Evolutionary conservation across 345 rosid species (phyloP), one percentile per base, ranked within the genome.

Genomic region (Citrus mangshanensis): DNA sequence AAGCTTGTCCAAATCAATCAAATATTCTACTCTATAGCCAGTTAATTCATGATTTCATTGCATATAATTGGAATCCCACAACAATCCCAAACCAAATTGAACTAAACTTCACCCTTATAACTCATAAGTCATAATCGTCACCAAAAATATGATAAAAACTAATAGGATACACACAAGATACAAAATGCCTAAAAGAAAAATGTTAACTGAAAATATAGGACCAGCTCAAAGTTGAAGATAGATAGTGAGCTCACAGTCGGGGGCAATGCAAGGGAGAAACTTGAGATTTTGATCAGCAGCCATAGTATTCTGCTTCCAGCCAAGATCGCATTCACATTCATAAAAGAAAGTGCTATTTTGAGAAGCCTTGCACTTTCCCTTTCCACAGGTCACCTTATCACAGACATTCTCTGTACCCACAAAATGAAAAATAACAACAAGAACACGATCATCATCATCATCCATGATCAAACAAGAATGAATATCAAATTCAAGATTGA

Each of bases 221-320:
- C 42, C 13, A 35, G 10, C 18, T 35, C 2, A 34, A 4, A 27
- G 16, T 19, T 61, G 37, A 63, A 76, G 70, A 77, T 73, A 73
- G 60, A 81, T 66, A 83, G 79, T 32, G 79, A 78, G 24, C 77
- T 84, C 79, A 95, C 98, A 95, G 80, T 93, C 89, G 64, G 98
- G 98, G 37, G 84, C 70, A 79, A 92, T 73, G 88, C 98, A 95
- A 64, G 98, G 98, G 75, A 95, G 98, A 84, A 95, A 92, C 72
- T 84, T 87, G 93, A 82, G 81, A 61, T 76, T 1, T 66, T 60
- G 65, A 81, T 83, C 84, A 6, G 24, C 32, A 16, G 68, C 60
- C 28, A 82, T 66, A 64, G 51, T 56, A 79, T 84, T 78, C 81
- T 82, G 93, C 82, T 78, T 93, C 98, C 98, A 95, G 21, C 98